Conservation (phyloP, 1,284 basidiomycete species). For the Ganoderma meredithae region DNA sequence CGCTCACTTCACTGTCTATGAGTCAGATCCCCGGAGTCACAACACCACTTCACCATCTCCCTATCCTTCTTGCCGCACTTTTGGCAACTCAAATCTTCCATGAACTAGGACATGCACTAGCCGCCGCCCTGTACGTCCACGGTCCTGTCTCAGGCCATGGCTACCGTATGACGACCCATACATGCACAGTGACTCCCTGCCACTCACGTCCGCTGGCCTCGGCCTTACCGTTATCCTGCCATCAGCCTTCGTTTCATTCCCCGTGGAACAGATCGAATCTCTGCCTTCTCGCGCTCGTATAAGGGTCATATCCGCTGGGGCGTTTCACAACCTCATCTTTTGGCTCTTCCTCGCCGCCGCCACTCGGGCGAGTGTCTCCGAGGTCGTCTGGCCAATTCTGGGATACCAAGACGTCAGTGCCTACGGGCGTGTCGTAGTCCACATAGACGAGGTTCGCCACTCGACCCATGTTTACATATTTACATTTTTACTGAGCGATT, state of each 20-base stretch:
- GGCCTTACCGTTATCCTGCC: conserved; percentile 58
- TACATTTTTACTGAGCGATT: too few species aligned
- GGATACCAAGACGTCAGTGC: conserved; percentile 59
- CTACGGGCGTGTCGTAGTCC: conserved; percentile 58
- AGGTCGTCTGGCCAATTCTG: conserved; percentile 43
- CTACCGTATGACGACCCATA: background rate
- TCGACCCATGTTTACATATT: background rate
- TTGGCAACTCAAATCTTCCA: conserved; percentile 68
- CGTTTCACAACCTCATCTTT: conserved; percentile 66
- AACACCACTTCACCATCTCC: conserved; percentile 69
- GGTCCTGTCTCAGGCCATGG: too few species aligned
- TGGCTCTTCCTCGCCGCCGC: conserved; percentile 32
- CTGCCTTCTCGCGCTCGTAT: conserved; percentile 52
- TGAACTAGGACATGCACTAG: conserved; percentile 74
- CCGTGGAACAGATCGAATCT: conserved; percentile 49
- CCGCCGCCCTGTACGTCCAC: conserved; percentile 67
- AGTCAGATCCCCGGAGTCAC: conserved; percentile 78
- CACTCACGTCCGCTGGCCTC: conserved; percentile 18
- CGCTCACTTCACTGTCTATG: conserved; percentile 2
- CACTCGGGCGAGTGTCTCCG: conserved; percentile 21
- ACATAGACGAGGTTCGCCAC: conserved; percentile 53
- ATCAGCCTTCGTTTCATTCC: conserved; percentile 73
- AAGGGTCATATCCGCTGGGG: conserved; percentile 69
- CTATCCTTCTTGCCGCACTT: conserved; percentile 65
- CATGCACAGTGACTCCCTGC: conserved; percentile 12